Conservation (phyloP, 176 grass and related monocot genomes). For the Avena insularis region DNA sequence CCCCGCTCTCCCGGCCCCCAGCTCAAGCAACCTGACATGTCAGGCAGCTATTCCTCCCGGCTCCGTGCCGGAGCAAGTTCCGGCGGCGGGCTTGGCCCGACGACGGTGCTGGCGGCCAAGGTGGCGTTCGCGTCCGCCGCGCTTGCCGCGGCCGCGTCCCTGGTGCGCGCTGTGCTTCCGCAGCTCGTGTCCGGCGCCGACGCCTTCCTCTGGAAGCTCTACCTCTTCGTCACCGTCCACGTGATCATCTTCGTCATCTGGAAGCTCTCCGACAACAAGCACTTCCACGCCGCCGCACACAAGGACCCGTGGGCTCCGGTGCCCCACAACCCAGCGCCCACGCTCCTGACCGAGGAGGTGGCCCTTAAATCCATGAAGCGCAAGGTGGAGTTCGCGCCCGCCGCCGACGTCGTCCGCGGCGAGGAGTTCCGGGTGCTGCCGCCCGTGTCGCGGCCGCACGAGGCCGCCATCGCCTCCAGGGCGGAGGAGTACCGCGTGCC, state of each 20-base stretch:
- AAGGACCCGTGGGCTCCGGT: constrained; percentile 25
- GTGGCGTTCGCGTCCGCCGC: constrained; percentile 46
- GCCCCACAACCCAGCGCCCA: background rate
- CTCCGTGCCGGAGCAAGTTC: constrained; percentile 10
- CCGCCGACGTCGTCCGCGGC: background rate
- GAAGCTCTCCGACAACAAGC: constrained; percentile 90
- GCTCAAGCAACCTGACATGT: constrained; percentile 4
- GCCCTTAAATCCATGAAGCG: background rate
- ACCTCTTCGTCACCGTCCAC: constrained; percentile 88
- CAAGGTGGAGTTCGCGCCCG: background rate
- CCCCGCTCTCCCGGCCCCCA: background rate
- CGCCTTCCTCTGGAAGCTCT: constrained; percentile 53
- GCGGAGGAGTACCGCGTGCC: background rate
- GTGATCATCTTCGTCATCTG: constrained; percentile 97
- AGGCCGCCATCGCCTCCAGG: too few relatives aligned
- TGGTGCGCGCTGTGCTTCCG: constrained; percentile 48
- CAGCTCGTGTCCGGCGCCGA: constrained; percentile 44
- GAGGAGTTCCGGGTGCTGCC: too few relatives aligned
- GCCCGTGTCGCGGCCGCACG: too few relatives aligned
- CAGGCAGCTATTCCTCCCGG: constrained; percentile 15
- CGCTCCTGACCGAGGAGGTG: background rate
- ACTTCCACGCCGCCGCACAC: constrained; percentile 34
- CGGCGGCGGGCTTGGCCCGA: constrained; percentile 17
- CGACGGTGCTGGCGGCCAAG: constrained; percentile 56
- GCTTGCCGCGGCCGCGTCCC: constrained; percentile 28